Conservation (phyloP, 306 rosid species). For the Dryas drummondii region DNA sequence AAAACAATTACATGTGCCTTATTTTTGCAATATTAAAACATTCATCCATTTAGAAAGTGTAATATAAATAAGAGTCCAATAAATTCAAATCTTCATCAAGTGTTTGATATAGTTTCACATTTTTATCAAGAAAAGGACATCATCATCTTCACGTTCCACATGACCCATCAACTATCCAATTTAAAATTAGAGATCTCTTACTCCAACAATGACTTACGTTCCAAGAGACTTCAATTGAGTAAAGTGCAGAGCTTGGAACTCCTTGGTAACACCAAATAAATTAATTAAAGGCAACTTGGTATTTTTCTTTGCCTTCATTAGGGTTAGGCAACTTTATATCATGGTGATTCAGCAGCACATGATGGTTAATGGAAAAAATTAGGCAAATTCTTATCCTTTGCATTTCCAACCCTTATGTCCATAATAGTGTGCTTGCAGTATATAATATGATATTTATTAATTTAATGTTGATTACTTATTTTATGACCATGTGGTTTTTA, state of each 20-base stretch:
- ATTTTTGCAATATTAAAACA: no score
- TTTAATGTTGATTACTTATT: not conserved
- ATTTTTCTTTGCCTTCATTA: not conserved
- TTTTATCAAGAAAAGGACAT: no score
- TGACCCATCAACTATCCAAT: not conserved
- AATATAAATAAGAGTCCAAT: no score
- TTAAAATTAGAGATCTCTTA: constrained; percentile 11
- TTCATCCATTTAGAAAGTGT: no score
- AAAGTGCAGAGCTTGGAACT: not conserved
- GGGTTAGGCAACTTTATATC: not conserved
- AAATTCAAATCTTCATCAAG: no score
- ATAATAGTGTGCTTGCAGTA: not conserved
- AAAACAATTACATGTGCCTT: no score
- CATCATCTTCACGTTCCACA: no score
- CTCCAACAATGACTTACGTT: constrained; percentile 7
- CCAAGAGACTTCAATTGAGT: not conserved
- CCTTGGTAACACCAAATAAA: not conserved
- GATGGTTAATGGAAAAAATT: constrained; percentile 5
- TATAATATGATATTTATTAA: not conserved
- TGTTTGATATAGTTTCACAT: no score
- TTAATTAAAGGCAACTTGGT: constrained; percentile 2
- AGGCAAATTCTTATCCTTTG: not conserved
- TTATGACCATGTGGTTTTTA: constrained; percentile 7
- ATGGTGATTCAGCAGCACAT: constrained; percentile 1
- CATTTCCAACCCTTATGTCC: not conserved